Percentiles rank a stretch among this genome's conserved stretches.
phyloP scores from a whole-genome alignment of 2,329 filamentous ascomycete species.

The Fusarium musae region DNA sequence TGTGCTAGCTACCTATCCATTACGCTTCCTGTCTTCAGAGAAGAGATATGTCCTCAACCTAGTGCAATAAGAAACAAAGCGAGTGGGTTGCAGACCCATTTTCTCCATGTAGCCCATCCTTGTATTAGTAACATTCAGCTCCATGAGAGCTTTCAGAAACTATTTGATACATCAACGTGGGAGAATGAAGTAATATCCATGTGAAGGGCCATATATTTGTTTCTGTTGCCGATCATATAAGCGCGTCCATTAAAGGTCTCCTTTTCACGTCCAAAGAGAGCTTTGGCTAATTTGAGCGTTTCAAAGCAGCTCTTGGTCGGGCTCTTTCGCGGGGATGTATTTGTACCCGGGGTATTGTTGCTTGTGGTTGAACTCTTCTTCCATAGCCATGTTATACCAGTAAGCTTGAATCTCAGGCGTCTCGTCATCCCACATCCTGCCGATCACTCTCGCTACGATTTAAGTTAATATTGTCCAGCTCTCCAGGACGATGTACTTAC shows the following conservation, averaged over 20 bases:
- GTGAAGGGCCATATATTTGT: neutral
- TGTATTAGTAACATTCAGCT: neutral
- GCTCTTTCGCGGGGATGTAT: neutral
- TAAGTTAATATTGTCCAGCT: neutral
- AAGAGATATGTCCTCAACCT: neutral
- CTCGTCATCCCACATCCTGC: conserved; percentile 46
- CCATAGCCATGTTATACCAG: conserved; percentile 37
- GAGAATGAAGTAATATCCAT: neutral
- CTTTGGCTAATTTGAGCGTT: neutral
- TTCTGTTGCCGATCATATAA: neutral
- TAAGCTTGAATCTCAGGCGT: conserved; percentile 35
- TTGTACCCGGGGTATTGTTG: conserved; percentile 43
- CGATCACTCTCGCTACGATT: conserved; percentile 43
- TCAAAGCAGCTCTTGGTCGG: neutral
- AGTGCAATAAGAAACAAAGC: neutral
- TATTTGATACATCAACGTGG: neutral
- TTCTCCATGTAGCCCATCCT: neutral
- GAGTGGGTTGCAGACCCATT: neutral
- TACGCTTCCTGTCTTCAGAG: neutral
- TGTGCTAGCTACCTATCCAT: neutral
- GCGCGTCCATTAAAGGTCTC: neutral
- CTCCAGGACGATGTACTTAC: conserved; percentile 37
- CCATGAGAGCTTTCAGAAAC: neutral
- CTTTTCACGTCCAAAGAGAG: neutral
- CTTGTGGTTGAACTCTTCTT: conserved; percentile 45